Evolutionary conservation across 176 grass and related monocot genomes (phyloP).

Genomic region (Elaeis guineensis): DNA sequence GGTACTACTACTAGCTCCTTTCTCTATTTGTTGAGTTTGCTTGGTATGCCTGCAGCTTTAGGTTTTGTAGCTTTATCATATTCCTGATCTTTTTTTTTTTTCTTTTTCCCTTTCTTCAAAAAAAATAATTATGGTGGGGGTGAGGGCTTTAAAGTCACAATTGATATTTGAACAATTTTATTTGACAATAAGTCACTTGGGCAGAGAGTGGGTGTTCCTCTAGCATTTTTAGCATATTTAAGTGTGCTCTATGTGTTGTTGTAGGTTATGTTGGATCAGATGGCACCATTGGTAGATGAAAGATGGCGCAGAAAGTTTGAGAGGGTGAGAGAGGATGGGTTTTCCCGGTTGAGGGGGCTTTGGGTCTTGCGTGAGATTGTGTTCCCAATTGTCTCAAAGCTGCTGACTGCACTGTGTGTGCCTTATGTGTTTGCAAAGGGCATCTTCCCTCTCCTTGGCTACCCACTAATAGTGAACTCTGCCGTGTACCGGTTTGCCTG

Average conservation of each 20-base stretch:
- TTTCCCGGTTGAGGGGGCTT: slow-evolving; percentile 17
- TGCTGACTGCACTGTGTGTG: slow-evolving; percentile 32
- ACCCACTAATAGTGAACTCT: slow-evolving; percentile 29
- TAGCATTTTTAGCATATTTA: slow-evolving; percentile 5
- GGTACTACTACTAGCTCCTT: slow-evolving; percentile 12
- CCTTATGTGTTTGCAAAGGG: slow-evolving; percentile 39
- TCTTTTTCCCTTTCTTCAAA: no score
- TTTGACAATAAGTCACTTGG: no score
- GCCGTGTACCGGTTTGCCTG: slow-evolving; percentile 41
- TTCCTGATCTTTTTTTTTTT: no score
- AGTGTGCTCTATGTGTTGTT: slow-evolving; percentile 15
- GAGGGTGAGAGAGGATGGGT: slow-evolving; percentile 20
- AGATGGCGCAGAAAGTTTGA: slow-evolving; percentile 33
- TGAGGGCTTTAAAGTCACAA: no score
- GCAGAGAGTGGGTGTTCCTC: slow-evolving; percentile 4
- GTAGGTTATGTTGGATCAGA: slow-evolving; percentile 28
- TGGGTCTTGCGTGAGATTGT: slow-evolving; percentile 39
- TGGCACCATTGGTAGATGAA: slow-evolving; percentile 24
- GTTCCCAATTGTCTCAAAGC: slow-evolving; percentile 28
- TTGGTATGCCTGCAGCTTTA: no score
- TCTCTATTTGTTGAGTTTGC: no score
- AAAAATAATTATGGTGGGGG: no score
- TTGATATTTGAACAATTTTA: no score
- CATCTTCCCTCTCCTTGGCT: slow-evolving; percentile 35
- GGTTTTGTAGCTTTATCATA: no score